Base-by-base conservation (phyloP, 2,329 filamentous ascomycete species). In the Neospermospora avenae region DNA sequence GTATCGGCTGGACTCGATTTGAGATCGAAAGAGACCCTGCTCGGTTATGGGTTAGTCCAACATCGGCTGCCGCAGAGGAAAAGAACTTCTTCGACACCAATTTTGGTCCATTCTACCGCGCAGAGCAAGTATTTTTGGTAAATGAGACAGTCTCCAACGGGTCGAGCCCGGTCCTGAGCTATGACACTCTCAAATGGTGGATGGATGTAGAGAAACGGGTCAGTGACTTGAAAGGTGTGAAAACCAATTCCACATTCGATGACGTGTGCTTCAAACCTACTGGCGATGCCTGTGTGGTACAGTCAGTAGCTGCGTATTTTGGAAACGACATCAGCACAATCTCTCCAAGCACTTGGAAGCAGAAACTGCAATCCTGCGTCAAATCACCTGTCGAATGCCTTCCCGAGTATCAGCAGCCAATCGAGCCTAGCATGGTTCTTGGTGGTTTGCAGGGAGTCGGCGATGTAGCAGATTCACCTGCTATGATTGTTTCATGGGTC, bases 251-350 rank as follows among this genome's bases (percentile, higher is more conserved):
- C 56, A 87, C 82, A 0, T 80, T 99, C 3, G 80, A 91, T 25
- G 90, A 98, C 71, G 84, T 99, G 16, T 99, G 95, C 77, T 93
- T 96, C 77, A 97, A 97, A 72, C 96, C 96, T 1, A 91, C 89
- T 0, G 91, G 90, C 0, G 84, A 91, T 67, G 91, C 88, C 14
- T 99, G 95, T 68, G 93, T 97, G 4, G 85, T 99, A 1, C 93
- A 99, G 72, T 96, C 93, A 0, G 78, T 98, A n/a, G 89, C 90
- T 5, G 89, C 89, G 1, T 99, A 96, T 74, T 98, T 93, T 75
- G 84, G 87, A 56, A 84, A 87, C 34, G 82, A 86, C 44, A 82
- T 87, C 35, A 73, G 77, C 3, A 80, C 81, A n/a, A 78, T 90
- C 2, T 81, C 84, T 59, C 84, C 83, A 4, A 75, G 81, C 5